These are phyloP conservation scores for Alisma plantagoaquatica DNA, from an alignment of 106 monocot genomes.

Conservation along the genomic window DNA sequence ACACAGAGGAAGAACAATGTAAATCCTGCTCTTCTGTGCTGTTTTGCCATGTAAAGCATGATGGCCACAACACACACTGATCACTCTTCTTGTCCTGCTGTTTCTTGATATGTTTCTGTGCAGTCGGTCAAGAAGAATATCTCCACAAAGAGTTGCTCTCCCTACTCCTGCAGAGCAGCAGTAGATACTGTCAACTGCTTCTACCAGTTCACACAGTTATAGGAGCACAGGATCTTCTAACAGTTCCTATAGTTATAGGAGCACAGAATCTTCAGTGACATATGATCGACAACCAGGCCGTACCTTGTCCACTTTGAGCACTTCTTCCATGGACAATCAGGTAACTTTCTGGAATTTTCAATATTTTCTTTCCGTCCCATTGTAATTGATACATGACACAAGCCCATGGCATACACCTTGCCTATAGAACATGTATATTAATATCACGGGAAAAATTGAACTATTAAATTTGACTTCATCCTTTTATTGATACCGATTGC, in stretches of 20 bases:
- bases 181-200: slow-evolving; percentile 14
- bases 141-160: slow-evolving; percentile 53
- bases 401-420: no score
- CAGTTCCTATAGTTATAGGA: no score
- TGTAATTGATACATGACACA: no score
- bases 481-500: not conserved
- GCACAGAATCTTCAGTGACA: no score
- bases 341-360: slow-evolving; percentile 3
- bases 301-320: slow-evolving; percentile 15
- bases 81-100: no score
- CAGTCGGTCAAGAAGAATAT: slow-evolving; percentile 32
- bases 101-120: not conserved
- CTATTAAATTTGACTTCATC: not conserved
- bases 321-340: slow-evolving; percentile 37
- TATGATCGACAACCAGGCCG: slow-evolving; percentile 12
- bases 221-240: slow-evolving; percentile 17
- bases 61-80: no score
- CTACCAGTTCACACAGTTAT: slow-evolving; percentile 24
- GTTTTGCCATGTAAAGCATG: no score
- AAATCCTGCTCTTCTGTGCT: no score
- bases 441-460: no score
- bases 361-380: not conserved
- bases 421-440: no score
- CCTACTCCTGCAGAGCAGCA: slow-evolving; percentile 42
- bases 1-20: no score